Conservation (phyloP, 1,284 basidiomycete species). For the Sanghuangporus sanghuang region DNA sequence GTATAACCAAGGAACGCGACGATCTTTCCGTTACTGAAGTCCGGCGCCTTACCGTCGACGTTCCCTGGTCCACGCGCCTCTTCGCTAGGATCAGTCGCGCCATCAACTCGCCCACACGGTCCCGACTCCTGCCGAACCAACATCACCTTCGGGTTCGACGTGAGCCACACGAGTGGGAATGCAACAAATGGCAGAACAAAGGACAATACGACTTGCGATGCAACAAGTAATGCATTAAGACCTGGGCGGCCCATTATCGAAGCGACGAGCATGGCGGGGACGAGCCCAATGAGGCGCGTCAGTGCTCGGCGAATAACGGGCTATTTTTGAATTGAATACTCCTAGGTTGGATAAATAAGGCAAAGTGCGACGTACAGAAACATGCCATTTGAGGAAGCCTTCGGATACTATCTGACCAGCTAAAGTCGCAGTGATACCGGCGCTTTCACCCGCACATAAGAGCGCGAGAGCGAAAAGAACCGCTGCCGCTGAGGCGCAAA, state of each 20-base stretch:
- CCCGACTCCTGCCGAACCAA: conserved; percentile 35
- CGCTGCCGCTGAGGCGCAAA: conserved; percentile 50
- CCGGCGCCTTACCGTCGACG: conserved; percentile 30
- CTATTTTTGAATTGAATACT: conserved; percentile 31
- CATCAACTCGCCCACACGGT: conserved; percentile 4
- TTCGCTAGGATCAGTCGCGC: conserved; percentile 5
- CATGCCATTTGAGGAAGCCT: conserved; percentile 88
- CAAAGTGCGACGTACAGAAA: conserved; percentile 52
- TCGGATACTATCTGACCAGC: conserved; percentile 92
- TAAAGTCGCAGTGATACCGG: conserved; percentile 88
- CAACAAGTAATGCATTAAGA: conserved; percentile 78
- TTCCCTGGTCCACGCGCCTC: conserved; percentile 11
- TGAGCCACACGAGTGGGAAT: conserved; percentile 75
- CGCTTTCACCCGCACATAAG: conserved; percentile 85
- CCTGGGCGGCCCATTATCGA: conserved; percentile 70
- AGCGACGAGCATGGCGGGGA: conserved; percentile 83
- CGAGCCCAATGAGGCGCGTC: conserved; percentile 80
- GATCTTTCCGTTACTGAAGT: conserved; percentile 60
- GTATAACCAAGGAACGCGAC: conserved; percentile 49
- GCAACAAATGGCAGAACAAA: conserved; percentile 87
- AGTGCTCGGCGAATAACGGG: conserved; percentile 76
- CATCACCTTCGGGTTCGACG: conserved; percentile 69
- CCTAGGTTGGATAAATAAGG: neutral
- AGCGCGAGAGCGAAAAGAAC: conserved; percentile 84
- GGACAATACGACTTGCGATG: conserved; percentile 83